Conservation (phyloP, 2,329 filamentous ascomycete species). For the Colletotrichum noveboracense region DNA sequence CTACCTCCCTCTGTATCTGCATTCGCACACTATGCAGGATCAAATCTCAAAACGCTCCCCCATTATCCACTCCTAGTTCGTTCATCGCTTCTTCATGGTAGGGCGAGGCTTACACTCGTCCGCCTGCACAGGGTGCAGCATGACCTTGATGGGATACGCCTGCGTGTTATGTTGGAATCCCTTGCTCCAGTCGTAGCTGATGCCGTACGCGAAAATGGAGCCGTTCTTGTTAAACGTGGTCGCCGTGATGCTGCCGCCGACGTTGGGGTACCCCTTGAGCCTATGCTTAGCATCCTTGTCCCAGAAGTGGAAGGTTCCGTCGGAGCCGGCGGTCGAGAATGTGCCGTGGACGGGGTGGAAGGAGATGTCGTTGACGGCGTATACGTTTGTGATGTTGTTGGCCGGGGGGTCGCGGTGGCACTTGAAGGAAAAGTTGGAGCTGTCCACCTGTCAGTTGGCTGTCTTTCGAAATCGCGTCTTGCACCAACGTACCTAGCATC, state of each 20-base stretch:
- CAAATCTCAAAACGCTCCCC: neutral
- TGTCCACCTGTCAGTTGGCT: slow-evolving; percentile 33
- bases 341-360: slow-evolving; percentile 97
- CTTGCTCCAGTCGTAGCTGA: slow-evolving; percentile 99
- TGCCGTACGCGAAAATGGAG: slow-evolving; percentile 83
- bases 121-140: slow-evolving; percentile 76
- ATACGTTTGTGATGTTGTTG: slow-evolving; percentile 84
- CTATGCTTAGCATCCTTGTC: slow-evolving; percentile 91
- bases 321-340: slow-evolving; percentile 95
- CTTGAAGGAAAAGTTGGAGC: slow-evolving; percentile 98
- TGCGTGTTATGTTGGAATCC: slow-evolving; percentile 86
- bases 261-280: slow-evolving; percentile 85
- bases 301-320: slow-evolving; percentile 98
- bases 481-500: slow-evolving; percentile 68
- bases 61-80: slow-evolving; percentile 27
- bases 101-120: slow-evolving; percentile 69
- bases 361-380: slow-evolving; percentile 94
- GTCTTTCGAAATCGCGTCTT: neutral
- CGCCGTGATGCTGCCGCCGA: slow-evolving; percentile 85
- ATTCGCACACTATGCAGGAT: neutral
- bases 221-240: slow-evolving; percentile 92
- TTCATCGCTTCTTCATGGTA: slow-evolving; percentile 61
- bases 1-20: neutral
- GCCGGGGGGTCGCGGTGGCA: slow-evolving; percentile 87
- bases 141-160: slow-evolving; percentile 78